Percentiles rank a stretch among this genome's conserved stretches.
Conservation (phyloP, 345 rosid genomes). For the Gossypium stocksii region DNA sequence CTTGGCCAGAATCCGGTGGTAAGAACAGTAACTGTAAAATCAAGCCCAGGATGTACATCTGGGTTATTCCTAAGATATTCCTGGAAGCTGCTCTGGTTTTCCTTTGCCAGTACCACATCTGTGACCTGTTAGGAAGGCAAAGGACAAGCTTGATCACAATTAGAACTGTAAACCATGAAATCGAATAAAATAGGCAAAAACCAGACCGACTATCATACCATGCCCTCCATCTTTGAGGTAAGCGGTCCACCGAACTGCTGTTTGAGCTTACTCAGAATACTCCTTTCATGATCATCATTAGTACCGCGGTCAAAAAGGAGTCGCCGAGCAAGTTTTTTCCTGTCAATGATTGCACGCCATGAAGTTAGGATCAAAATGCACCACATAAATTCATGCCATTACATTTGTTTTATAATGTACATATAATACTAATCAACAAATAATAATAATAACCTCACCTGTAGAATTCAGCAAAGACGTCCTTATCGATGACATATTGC, state of each 20-base stretch:
- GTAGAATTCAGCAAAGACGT: constrained; percentile 40
- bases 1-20: constrained; percentile 83
- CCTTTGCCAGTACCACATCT: constrained; percentile 68
- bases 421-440: neutral
- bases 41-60: constrained; percentile 50
- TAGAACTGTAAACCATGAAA: neutral
- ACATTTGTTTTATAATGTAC: neutral
- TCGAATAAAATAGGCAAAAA: neutral
- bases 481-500: constrained; percentile 36
- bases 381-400: neutral
- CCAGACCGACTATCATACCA: constrained; percentile 30
- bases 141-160: neutral
- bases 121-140: constrained; percentile 43
- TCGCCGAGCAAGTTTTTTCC: constrained; percentile 64
- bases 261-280: constrained; percentile 53
- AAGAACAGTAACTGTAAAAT: constrained; percentile 57
- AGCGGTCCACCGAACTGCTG: constrained; percentile 60
- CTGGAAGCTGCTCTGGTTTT: constrained; percentile 56
- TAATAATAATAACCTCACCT: neutral
- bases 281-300: constrained; percentile 56
- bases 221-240: constrained; percentile 71
- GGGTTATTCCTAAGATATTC: constrained; percentile 44
- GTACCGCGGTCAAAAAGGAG: constrained; percentile 54
- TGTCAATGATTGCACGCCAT: constrained; percentile 14
- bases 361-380: neutral